A percentile compares a stretch with the other conserved stretches of the same genome.
These are phyloP conservation scores for Aspergillus glaucus DNA, from an alignment of 2,329 filamentous ascomycete genomes.

Conservation along the genomic window DNA sequence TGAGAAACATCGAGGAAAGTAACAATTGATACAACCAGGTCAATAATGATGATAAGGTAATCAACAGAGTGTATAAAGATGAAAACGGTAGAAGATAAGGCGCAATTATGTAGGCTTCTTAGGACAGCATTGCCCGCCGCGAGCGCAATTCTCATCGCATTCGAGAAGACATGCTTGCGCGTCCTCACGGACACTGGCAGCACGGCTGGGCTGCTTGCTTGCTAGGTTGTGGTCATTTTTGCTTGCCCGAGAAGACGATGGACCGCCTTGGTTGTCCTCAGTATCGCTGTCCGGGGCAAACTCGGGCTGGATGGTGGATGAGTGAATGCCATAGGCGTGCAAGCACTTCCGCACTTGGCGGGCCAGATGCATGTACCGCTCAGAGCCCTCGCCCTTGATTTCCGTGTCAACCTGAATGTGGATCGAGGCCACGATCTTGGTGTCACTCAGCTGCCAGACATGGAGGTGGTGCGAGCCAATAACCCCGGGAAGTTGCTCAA, in stretches of 20 bases:
- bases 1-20: constrained; percentile 1
- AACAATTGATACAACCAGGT: constrained; percentile 1
- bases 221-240: constrained; percentile 10
- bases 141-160: constrained; percentile 41
- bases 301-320: constrained; percentile 94
- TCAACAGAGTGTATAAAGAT: constrained; percentile 2
- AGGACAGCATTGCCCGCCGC: constrained; percentile 37
- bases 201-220: constrained; percentile 25
- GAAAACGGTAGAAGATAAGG: background rate
- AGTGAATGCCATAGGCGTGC: constrained; percentile 94
- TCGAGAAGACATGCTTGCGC: constrained; percentile 41
- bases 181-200: constrained; percentile 32
- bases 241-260: constrained; percentile 15
- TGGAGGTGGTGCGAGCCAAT: constrained; percentile 92
- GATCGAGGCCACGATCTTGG: constrained; percentile 85
- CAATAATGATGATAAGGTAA: constrained; percentile 1
- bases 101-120: constrained; percentile 20
- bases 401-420: constrained; percentile 90
- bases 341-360: constrained; percentile 77
- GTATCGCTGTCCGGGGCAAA: constrained; percentile 44
- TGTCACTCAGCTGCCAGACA: constrained; percentile 95
- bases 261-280: constrained; percentile 21
- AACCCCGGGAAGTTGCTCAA: constrained; percentile 75
- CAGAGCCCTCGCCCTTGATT: constrained; percentile 70
- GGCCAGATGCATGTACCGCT: constrained; percentile 85